These are phyloP conservation scores for Myxozyma udenii DNA, from an alignment of 805 yeast genomes.

Conservation along the genomic window DNA sequence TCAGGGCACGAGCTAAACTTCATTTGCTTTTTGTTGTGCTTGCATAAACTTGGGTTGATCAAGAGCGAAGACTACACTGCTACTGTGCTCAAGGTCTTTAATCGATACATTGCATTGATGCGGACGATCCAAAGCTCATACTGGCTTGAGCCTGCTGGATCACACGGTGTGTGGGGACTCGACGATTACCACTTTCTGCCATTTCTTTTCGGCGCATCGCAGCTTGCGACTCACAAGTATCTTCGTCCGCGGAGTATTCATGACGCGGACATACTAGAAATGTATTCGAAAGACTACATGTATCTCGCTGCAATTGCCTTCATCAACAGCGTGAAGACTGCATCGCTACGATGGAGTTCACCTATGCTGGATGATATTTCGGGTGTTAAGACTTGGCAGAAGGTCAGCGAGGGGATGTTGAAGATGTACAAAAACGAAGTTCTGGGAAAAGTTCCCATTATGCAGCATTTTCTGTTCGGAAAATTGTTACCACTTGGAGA, in stretches of 20 bases:
- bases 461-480: conserved; percentile 93
- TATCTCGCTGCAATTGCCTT: conserved; percentile 86
- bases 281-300: conserved; percentile 69
- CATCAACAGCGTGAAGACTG: conserved; percentile 72
- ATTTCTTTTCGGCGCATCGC: conserved; percentile 87
- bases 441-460: conserved; percentile 80
- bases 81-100: conserved; percentile 63
- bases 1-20: conserved; percentile 95
- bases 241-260: conserved; percentile 81
- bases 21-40: conserved; percentile 60
- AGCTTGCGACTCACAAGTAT: conserved; percentile 59
- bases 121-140: conserved; percentile 70
- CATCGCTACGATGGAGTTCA: conserved; percentile 89
- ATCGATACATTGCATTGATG: conserved; percentile 66
- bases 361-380: conserved; percentile 96
- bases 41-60: conserved; percentile 32
- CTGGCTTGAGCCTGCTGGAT: conserved; percentile 94
- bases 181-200: conserved; percentile 93
- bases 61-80: conserved; percentile 37
- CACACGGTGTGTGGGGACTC: conserved; percentile 98
- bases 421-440: conserved; percentile 97
- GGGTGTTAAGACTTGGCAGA: conserved; percentile 84
- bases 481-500: conserved; percentile 30
- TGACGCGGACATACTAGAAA: conserved; percentile 77
- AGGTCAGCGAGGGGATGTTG: conserved; percentile 88